These are phyloP conservation scores for Carnegiea gigantea DNA, from an alignment of 179 eudicot genomes.

Conservation along the genomic window DNA sequence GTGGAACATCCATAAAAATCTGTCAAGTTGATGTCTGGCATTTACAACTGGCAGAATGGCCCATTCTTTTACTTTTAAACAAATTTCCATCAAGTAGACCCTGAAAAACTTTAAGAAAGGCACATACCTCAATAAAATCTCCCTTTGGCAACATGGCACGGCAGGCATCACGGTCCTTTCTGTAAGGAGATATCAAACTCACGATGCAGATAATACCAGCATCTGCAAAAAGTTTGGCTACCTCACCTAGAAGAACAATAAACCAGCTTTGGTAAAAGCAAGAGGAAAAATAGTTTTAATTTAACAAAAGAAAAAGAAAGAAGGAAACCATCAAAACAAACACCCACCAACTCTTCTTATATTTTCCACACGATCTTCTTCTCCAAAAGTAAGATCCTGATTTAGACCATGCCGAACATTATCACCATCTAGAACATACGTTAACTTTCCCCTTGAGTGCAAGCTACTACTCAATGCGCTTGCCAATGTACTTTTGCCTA, in stretches of 20 bases:
- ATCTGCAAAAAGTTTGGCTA: constrained; percentile 92
- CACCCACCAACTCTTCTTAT: constrained; percentile 49
- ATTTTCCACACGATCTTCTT: constrained; percentile 48
- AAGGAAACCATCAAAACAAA: background rate
- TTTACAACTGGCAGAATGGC: background rate
- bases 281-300: background rate
- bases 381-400: constrained; percentile 39
- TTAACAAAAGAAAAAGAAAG: background rate
- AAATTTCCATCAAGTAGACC: constrained; percentile 7
- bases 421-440: constrained; percentile 54
- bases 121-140: constrained; percentile 83
- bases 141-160: constrained; percentile 76
- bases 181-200: constrained; percentile 84
- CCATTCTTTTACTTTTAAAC: constrained; percentile 9
- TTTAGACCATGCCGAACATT: constrained; percentile 54
- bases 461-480: constrained; percentile 42
- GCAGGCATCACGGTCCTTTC: constrained; percentile 61
- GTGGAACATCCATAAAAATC: constrained; percentile 94
- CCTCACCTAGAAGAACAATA: constrained; percentile 58
- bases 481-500: constrained; percentile 51
- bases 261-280: background rate
- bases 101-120: constrained; percentile 13
- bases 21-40: constrained; percentile 28
- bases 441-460: constrained; percentile 44
- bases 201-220: constrained; percentile 95